Evolutionary conservation across 169 alveolate genomes (phyloP), one percentile per base, ranked within the genome.

Genomic region (Cystoisospora suis): DNA sequence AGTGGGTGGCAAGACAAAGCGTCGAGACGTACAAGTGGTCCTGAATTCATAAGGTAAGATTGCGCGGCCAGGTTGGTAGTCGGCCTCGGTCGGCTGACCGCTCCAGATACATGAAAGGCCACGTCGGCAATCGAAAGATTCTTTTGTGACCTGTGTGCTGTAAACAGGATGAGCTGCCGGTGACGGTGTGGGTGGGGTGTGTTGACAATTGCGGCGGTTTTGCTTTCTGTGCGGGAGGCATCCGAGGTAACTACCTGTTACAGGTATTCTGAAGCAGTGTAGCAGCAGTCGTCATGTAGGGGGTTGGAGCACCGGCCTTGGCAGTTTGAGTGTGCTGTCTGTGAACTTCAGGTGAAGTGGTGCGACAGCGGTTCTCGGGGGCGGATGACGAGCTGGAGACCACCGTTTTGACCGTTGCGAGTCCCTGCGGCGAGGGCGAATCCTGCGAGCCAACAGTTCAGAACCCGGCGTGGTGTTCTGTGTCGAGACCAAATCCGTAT

Each of bases 401-500:
- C 56, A 56, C 32, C 1, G 20, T 72, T 34, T 1, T 27, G 42
- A 12, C 49, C 83, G 83, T 72, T 6, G 58, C 83, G 56, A 56
- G 42, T 34, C 83, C 83, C 47, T 72, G 83, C 45, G 27, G 23
- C 6, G 56, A 0, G 15, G 83, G 83, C 7, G 56, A 72, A 34
- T 15, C 0, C 38, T 72, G 83, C 45, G 83, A 72, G 53, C 56
- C 56, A 56, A 36, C 83, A 2, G 53, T 29, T 3, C 83, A 72
- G 45, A 56, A 6, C 58, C 83, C 83, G 27, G 38, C 83, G 6
- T 72, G 23, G 58, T 72, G 83, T 38, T 72, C 83, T 3, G 83
- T 32, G 32, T 32, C 53, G 3, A 34, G 83, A 9, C 83, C 83
- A 0, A 72, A 40, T 34, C 83, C 83, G 1, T 12, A n/a, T n/a